Percentiles rank a stretch among this genome's conserved stretches.
Conservation (phyloP, 2,329 filamentous ascomycete genomes). For the Aspergillus quadricinctus region DNA sequence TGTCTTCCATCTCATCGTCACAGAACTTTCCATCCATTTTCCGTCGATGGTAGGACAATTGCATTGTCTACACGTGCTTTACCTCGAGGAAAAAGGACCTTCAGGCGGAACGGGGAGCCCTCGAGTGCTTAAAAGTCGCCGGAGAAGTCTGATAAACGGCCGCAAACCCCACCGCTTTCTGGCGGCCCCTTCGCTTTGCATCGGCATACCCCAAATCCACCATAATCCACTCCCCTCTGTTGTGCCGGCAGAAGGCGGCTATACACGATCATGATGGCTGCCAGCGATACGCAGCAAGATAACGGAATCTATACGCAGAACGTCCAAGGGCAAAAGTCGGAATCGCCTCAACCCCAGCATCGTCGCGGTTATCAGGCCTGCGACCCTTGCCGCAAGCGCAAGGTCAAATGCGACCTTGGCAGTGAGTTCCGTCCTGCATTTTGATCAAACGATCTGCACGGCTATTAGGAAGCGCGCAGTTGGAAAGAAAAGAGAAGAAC, state of each 20-base stretch:
- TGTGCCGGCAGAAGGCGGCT: slow-evolving; percentile 14
- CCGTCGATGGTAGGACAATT: slow-evolving; percentile 5
- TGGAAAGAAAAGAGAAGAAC: background rate
- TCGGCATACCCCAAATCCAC: slow-evolving; percentile 28
- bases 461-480: background rate
- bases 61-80: background rate
- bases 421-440: slow-evolving; percentile 29
- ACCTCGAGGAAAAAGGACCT: background rate
- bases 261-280: slow-evolving; percentile 16
- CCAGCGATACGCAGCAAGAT: slow-evolving; percentile 13
- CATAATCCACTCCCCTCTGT: slow-evolving; percentile 15
- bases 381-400: slow-evolving; percentile 46
- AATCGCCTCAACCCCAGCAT: slow-evolving; percentile 35
- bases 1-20: background rate
- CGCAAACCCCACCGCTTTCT: slow-evolving; percentile 30
- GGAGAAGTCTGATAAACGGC: slow-evolving; percentile 15
- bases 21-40: background rate
- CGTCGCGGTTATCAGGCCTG: slow-evolving; percentile 48
- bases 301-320: slow-evolving; percentile 14
- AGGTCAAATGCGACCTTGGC: slow-evolving; percentile 47
- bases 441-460: background rate
- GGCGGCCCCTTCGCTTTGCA: slow-evolving; percentile 37
- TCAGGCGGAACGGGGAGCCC: background rate
- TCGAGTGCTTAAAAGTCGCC: slow-evolving; percentile 4
- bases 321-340: slow-evolving; percentile 24